These are phyloP conservation scores for Sherardia arvensis DNA, from an alignment of 257 asterid species.

Conservation along the genomic window DNA sequence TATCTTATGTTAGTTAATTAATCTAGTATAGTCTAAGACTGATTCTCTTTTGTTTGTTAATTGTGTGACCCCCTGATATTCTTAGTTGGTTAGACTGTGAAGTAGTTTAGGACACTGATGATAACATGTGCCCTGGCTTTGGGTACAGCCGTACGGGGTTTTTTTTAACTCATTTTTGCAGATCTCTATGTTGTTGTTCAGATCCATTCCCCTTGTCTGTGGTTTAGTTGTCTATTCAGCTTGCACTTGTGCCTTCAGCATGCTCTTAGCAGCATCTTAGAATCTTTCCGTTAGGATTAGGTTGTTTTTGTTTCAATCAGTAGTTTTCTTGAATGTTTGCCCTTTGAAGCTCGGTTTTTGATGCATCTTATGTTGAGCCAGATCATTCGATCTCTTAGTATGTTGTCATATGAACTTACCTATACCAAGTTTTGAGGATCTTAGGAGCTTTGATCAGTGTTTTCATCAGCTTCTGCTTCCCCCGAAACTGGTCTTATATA, in stretches of 20 bases:
- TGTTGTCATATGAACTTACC: not conserved
- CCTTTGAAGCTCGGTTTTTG: not conserved
- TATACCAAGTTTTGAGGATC: not conserved
- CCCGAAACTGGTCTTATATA: no score
- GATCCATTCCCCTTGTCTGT: constrained; percentile 2
- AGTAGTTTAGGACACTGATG: not conserved
- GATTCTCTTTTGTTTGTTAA: not conserved
- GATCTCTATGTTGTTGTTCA: constrained; percentile 17
- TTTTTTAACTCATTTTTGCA: constrained; percentile 9
- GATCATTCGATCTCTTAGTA: not conserved
- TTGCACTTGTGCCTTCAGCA: not conserved
- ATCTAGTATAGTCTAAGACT: not conserved
- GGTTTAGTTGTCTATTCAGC: not conserved
- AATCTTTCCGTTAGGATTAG: no score
- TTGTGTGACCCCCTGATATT: constrained; percentile 4
- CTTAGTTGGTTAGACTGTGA: not conserved
- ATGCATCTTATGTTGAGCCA: not conserved
- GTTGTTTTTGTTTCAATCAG: not conserved
- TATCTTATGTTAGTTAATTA: not conserved
- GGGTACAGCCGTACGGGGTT: constrained; percentile 5
- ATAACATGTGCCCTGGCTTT: constrained; percentile 15
- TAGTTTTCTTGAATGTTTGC: not conserved
- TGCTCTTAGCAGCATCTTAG: not conserved
- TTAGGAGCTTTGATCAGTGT: not conserved
- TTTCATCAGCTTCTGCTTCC: no score